Conservation (phyloP, 2,329 filamentous ascomycete genomes). For the Penicillium digitatum region DNA sequence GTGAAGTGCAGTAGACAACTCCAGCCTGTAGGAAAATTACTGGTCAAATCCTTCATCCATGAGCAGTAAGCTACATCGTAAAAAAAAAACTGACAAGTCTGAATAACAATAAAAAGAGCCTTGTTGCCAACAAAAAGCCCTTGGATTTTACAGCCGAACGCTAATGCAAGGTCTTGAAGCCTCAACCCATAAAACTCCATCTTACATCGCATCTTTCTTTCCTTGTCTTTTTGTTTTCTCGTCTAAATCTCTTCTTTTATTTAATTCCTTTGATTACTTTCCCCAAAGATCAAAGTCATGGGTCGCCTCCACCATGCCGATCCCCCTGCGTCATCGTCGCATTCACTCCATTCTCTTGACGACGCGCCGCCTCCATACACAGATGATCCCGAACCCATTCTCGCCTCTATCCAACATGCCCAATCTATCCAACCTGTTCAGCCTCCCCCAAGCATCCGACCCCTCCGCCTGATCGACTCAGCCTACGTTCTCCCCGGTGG, state of each 20-base stretch:
- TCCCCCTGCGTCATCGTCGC: slow-evolving; percentile 14
- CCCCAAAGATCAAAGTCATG: background rate
- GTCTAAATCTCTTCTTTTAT: background rate
- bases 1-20: too few species aligned
- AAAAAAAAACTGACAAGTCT: too few species aligned
- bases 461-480: slow-evolving; percentile 17
- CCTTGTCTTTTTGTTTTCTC: background rate
- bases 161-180: background rate
- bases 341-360: slow-evolving; percentile 19
- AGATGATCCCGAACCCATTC: slow-evolving; percentile 15
- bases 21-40: too few species aligned
- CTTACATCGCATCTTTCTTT: background rate
- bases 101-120: too few species aligned
- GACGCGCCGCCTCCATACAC: slow-evolving; percentile 22
- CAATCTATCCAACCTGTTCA: background rate
- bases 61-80: too few species aligned
- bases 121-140: too few species aligned
- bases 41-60: too few species aligned
- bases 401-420: background rate
- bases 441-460: background rate
- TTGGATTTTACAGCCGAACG: background rate
- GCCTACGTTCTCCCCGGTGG: slow-evolving; percentile 19
- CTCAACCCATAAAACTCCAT: background rate
- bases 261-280: background rate
- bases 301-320: slow-evolving; percentile 13